Base-by-base conservation (phyloP, 2,329 filamentous ascomycete genomes). In the Trichoderma hamatum region DNA sequence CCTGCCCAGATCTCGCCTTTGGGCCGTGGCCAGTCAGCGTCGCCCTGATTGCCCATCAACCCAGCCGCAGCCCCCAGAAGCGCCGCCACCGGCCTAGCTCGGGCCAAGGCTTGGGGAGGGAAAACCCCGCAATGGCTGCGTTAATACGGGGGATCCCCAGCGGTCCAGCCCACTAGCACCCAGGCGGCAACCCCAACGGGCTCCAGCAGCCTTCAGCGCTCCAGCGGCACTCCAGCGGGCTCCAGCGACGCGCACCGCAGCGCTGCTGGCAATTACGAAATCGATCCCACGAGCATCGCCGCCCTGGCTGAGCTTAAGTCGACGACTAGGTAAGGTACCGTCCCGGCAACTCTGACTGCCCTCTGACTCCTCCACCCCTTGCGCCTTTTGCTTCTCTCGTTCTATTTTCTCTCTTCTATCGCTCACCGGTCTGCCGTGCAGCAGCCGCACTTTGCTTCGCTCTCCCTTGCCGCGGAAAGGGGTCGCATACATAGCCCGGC, bases 11-110 rank as follows among this genome's bases (percentile, higher is more conserved):
- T 68, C 63, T 66, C 26, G 51, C 61, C 51, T 1, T 30, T 55
- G 32, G 51, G 28, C 28, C 70, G 66, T 59, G 69, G 69, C 71
- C 70, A 71, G 51, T 71, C 69, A 72, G 46, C 61, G 43, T 54
- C 55, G 36, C 60, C 63, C 59, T 67, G 70, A 69, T 66, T 66
- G 30, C 62, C 51, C 51, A 63, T 39, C 24, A 28, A 19, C 51
- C 51, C 34, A 63, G 36, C 32, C 28, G 34, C 36, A 43, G 39
- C 39, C 52, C 62, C 62, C 62, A 65, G 46, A 21, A 46, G 36
- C 49, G 62, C 59, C 61, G 58, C 66, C 56, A 62, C 66, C 49
- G 56, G 66, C 55, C 66, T 34, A 62, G 66, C 34, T 54, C 46
- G 63, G 63, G 63, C 28, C 36, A 66, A 56, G 63, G 49, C 30